A percentile compares a stretch with the other conserved stretches of the same genome.
Evolutionary conservation across 2,329 filamentous ascomycete species (phyloP).

Genomic region (Pseudogymnoascus sp.): DNA sequence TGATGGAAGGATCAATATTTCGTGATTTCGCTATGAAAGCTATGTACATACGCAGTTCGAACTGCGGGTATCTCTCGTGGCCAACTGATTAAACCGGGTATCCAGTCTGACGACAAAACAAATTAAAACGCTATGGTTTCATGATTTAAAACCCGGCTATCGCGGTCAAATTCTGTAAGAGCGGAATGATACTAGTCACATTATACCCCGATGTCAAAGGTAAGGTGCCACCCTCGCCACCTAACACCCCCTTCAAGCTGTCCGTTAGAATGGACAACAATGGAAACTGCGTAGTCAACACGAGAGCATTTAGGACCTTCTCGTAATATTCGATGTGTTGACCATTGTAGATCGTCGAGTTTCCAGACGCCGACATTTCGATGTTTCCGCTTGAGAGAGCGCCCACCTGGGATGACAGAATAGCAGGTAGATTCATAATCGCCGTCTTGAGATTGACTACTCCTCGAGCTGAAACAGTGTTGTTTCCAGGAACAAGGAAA

Average conservation of each 20-base stretch:
- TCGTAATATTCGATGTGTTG: slow-evolving; percentile 37
- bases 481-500: slow-evolving; percentile 35
- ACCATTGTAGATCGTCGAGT: slow-evolving; percentile 34
- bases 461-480: slow-evolving; percentile 33
- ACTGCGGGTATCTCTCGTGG: neutral
- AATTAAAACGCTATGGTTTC: neutral
- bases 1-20: neutral
- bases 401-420: slow-evolving; percentile 31
- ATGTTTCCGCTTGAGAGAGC: slow-evolving; percentile 34
- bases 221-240: neutral
- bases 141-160: neutral
- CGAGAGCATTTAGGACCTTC: slow-evolving; percentile 27
- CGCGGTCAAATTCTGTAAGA: neutral
- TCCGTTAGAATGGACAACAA: neutral
- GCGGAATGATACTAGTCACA: neutral
- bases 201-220: neutral
- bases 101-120: neutral
- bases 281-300: neutral
- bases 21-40: neutral
- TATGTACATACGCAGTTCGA: neutral
- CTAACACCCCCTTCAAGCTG: neutral
- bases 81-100: neutral
- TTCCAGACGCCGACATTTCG: slow-evolving; percentile 34
- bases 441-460: slow-evolving; percentile 34
- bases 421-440: slow-evolving; percentile 33